Percentiles rank a stretch among this genome's conserved stretches.
phyloP scores from a whole-genome alignment of 768 basidiomycete species.

The Phanerochaete carnosa region DNA sequence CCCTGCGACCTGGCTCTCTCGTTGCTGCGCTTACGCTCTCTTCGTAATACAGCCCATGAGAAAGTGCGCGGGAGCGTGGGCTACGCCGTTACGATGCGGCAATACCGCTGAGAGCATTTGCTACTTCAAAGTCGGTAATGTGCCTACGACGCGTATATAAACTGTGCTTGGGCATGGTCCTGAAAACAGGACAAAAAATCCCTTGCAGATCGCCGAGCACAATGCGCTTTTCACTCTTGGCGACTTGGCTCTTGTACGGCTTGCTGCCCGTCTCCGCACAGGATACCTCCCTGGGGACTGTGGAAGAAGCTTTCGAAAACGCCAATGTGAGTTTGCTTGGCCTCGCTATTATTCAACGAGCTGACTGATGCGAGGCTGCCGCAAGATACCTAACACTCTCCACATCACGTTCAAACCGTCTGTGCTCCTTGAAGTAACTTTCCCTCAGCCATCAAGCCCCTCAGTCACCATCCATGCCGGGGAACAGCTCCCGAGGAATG shows the following conservation, averaged over 20 bases:
- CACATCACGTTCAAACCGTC: constrained; percentile 37
- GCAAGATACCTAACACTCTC: constrained; percentile 37
- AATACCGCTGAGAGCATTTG: too few species aligned
- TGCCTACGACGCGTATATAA: too few species aligned
- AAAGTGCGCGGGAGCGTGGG: too few species aligned
- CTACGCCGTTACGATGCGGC: too few species aligned
- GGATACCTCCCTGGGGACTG: constrained; percentile 7
- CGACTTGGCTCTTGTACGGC: neutral
- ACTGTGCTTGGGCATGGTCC: too few species aligned
- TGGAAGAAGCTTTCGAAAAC: constrained; percentile 10
- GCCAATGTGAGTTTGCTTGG: constrained; percentile 8
- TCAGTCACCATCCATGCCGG: constrained; percentile 34
- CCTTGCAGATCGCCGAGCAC: neutral
- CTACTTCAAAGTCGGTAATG: too few species aligned
- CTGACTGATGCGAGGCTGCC: neutral
- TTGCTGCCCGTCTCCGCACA: neutral
- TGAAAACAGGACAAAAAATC: neutral
- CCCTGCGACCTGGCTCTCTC: too few species aligned
- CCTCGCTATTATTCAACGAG: neutral
- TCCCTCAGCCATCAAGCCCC: constrained; percentile 31
- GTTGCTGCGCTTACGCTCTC: too few species aligned
- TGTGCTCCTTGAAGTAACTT: constrained; percentile 34
- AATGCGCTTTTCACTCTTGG: neutral
- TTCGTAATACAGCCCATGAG: too few species aligned
- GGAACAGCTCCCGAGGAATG: constrained; percentile 16